These are phyloP conservation scores for Sporothrix brasiliensis DNA, from an alignment of 2,329 filamentous ascomycete genomes.

Conservation along the genomic window DNA sequence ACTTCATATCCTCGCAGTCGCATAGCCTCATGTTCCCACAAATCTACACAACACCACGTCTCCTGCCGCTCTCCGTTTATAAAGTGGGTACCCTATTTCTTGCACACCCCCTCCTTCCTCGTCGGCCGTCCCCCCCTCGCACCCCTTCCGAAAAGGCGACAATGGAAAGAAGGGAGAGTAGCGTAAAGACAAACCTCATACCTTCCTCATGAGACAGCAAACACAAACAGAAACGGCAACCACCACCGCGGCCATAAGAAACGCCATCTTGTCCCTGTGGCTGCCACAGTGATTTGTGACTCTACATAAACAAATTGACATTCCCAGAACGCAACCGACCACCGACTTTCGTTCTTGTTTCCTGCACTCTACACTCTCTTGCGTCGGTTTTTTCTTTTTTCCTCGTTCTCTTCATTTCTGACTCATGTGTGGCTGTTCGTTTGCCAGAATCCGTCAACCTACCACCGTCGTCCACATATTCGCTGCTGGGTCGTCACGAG, in stretches of 20 bases:
- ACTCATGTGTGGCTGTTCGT: not conserved
- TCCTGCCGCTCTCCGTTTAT: conserved; percentile 25
- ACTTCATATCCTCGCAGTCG: not conserved
- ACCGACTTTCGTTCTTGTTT: not conserved
- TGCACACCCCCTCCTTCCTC: conserved; percentile 27
- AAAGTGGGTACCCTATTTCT: not conserved
- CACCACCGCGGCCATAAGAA: not conserved
- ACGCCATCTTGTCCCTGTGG: conserved; percentile 16
- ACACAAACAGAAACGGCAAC: conserved; percentile 13
- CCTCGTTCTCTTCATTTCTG: not conserved
- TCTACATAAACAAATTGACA: conserved; percentile 21
- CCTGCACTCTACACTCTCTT: not conserved
- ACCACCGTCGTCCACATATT: conserved; percentile 29
- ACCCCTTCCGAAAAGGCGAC: conserved; percentile 2
- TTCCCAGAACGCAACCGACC: not conserved
- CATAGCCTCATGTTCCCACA: not conserved
- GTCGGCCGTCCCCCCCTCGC: conserved; percentile 13
- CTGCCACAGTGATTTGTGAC: conserved; percentile 24
- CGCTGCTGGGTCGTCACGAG: not conserved
- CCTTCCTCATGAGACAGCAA: conserved; percentile 9
- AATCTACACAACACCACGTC: not conserved
- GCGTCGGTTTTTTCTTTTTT: not conserved
- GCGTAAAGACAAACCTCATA: not conserved
- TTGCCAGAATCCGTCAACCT: conserved; percentile 1
- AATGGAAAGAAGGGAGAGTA: not conserved